phyloP scores from a whole-genome alignment of 441 rosid genomes.

The Erodium trifolium region DNA sequence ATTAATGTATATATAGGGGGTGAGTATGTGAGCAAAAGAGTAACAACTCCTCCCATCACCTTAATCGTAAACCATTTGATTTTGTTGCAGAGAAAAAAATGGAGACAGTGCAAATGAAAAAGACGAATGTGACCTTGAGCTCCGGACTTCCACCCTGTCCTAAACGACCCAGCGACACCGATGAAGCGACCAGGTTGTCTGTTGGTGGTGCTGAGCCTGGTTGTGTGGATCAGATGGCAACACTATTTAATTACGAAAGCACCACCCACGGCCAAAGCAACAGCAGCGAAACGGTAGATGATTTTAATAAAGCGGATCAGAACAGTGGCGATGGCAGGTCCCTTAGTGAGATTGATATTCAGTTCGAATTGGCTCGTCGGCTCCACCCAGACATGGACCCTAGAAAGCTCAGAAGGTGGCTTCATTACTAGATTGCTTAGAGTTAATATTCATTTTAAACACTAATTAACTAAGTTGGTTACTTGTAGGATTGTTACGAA shows the following conservation, averaged over 20 bases:
- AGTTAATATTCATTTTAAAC: not conserved
- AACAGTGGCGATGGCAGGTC: not conserved
- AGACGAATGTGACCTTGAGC: slow-evolving; percentile 1
- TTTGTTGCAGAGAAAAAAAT: not conserved
- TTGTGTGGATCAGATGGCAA: not conserved
- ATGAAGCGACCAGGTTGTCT: not conserved
- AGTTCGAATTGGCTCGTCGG: slow-evolving; percentile 8
- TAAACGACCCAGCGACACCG: not conserved
- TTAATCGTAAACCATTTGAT: not conserved
- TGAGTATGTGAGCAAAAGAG: not conserved
- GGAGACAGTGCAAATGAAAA: not conserved
- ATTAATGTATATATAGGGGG: not conserved
- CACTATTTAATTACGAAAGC: not conserved
- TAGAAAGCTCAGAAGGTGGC: not conserved
- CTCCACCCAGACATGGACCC: slow-evolving; percentile 1
- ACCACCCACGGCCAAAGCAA: slow-evolving; percentile 1
- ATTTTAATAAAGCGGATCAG: not conserved
- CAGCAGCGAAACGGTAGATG: not conserved
- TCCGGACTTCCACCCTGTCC: slow-evolving; percentile 3
- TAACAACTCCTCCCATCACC: too few relatives aligned
- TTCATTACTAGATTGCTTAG: not conserved
- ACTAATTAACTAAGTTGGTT: not conserved
- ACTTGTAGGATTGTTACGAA: slow-evolving; percentile 4
- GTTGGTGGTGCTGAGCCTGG: not conserved
- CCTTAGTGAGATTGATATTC: not conserved